Percentiles rank a stretch among this genome's conserved stretches.
phyloP scores from a whole-genome alignment of 2,329 filamentous ascomycete genomes.

The Cercospora zeina region DNA sequence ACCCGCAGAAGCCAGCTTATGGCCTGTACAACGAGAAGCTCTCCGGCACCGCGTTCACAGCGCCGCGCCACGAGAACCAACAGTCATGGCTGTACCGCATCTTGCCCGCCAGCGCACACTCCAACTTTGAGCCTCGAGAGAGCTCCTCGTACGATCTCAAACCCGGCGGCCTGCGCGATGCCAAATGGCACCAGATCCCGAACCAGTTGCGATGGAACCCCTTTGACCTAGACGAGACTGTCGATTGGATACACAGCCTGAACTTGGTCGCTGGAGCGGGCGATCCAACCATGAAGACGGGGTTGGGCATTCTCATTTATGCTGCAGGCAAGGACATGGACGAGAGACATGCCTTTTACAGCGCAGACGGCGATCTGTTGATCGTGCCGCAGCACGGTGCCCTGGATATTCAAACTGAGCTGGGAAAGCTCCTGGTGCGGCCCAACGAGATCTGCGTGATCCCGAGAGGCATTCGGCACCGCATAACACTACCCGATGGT shows the following conservation, averaged over 20 bases:
- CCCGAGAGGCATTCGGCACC: slow-evolving; percentile 65
- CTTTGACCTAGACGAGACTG: slow-evolving; percentile 69
- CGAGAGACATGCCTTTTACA: slow-evolving; percentile 75
- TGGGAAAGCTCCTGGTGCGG: slow-evolving; percentile 63
- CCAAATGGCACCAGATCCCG: slow-evolving; percentile 67
- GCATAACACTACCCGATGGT: slow-evolving; percentile 60
- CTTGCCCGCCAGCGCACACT: slow-evolving; percentile 59
- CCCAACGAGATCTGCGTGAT: slow-evolving; percentile 69
- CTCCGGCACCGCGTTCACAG: slow-evolving; percentile 61
- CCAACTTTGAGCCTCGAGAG: slow-evolving; percentile 54
- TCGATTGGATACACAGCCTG: slow-evolving; percentile 68
- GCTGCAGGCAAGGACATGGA: slow-evolving; percentile 77
- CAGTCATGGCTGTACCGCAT: slow-evolving; percentile 62
- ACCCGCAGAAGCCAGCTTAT: slow-evolving; percentile 74
- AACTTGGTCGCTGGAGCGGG: slow-evolving; percentile 76
- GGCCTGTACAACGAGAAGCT: slow-evolving; percentile 78
- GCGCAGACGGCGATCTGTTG: slow-evolving; percentile 69
- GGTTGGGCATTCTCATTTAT: slow-evolving; percentile 78
- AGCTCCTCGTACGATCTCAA: slow-evolving; percentile 54
- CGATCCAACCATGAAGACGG: slow-evolving; percentile 74
- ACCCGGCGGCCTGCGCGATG: slow-evolving; percentile 44
- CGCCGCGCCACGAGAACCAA: slow-evolving; percentile 58
- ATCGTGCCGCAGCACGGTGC: slow-evolving; percentile 66
- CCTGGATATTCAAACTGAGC: slow-evolving; percentile 68
- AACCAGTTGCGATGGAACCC: slow-evolving; percentile 81